Evolutionary conservation across 768 basidiomycete genomes (phyloP), one percentile per base, ranked within the genome.

Genomic region (Chalciporus piperatus): DNA sequence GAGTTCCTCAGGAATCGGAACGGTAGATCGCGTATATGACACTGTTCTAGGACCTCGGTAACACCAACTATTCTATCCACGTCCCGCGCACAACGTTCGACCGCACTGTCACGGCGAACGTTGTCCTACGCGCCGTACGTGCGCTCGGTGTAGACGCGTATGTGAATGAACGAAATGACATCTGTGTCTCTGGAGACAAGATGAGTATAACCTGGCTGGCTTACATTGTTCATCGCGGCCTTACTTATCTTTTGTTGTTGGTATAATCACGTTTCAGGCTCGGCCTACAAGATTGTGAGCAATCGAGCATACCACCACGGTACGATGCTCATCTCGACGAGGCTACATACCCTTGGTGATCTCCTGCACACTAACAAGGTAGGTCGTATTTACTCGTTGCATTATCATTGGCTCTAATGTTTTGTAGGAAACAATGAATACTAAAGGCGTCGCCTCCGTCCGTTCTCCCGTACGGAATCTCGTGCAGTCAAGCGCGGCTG

Each of bases 31-130:
- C 40, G 13, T 8, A 16, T 25, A 27, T 25, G 39, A 22, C 27
- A 41, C 11, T 43, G 25, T 32, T 33, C 40, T 30, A 98, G 97
- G 97, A 99, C 64, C 72, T 94, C 16, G 97, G 97, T 14, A 99
- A 99, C 67, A 94, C 93, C 2, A 98, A 98, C 65, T 98, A 92
- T 69, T 97, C 94, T 0, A 89, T 99, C 52, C 90, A 97, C 57
- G 76, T 96, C 12, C 87, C 96, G 0, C 80, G 96, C 6, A 61
- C 75, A 5, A 75, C 84, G 0, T 98, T 99, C 57, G 83, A 96
- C 63, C 79, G 95, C 30, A 76, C 81, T 30, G 77, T 74, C 17
- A 95, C 94, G 0, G 87, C 91, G 0, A 77, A 84, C 50, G 72
- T 95, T n/a, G 75, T 94, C 22, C 75, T 89, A 16, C 74, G 81